These are phyloP conservation scores for Ganoderma lucidum DNA, from an alignment of 1,284 basidiomycete species.

Conservation along the genomic window DNA sequence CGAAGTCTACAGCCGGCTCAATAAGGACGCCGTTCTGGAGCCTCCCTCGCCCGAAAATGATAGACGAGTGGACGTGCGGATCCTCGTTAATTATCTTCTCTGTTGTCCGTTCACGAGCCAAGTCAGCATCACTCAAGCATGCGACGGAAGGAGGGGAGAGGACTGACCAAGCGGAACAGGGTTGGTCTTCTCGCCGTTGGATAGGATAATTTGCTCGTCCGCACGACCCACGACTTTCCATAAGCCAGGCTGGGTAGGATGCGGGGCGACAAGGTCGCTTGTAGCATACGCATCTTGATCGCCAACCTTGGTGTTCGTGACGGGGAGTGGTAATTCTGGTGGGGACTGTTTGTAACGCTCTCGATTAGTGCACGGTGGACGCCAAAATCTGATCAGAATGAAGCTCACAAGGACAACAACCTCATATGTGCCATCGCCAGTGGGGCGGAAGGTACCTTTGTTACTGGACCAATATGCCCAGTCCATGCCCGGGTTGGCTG, in stretches of 20 bases:
- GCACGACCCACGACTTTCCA: slow-evolving; percentile 54
- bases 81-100: slow-evolving; percentile 49
- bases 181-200: slow-evolving; percentile 15
- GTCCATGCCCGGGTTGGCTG: slow-evolving; percentile 28
- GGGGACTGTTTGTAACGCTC: slow-evolving; percentile 2
- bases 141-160: background rate
- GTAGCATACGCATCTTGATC: slow-evolving; percentile 41
- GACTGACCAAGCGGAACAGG: slow-evolving; percentile 9
- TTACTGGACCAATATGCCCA: slow-evolving; percentile 14
- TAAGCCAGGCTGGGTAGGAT: slow-evolving; percentile 49
- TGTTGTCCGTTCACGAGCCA: slow-evolving; percentile 17
- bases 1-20: slow-evolving; percentile 43
- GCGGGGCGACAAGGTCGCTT: slow-evolving; percentile 51
- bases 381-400: background rate
- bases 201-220: slow-evolving; percentile 37
- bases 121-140: background rate
- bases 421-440: slow-evolving; percentile 33
- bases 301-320: slow-evolving; percentile 39
- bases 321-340: slow-evolving; percentile 23
- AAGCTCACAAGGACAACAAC: slow-evolving; percentile 27
- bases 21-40: slow-evolving; percentile 53
- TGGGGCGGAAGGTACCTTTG: slow-evolving; percentile 24
- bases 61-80: slow-evolving; percentile 41
- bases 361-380: slow-evolving; percentile 2
- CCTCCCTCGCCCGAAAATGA: slow-evolving; percentile 52